phyloP scores from a whole-genome alignment of 176 grass and related monocot species.

The Eremochloa ophiuroides region DNA sequence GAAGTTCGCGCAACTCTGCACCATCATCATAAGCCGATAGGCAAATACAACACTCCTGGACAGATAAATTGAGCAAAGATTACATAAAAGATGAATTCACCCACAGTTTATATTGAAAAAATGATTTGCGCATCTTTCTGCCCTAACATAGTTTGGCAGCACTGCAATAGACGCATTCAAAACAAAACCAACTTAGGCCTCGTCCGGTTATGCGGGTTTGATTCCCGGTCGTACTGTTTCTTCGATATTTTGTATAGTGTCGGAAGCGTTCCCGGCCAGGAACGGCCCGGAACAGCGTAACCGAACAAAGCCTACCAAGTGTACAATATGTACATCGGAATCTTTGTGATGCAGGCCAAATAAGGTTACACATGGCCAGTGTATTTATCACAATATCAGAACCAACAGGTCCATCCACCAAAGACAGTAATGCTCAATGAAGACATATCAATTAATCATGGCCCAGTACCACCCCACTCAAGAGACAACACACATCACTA shows the following conservation, averaged over 20 bases:
- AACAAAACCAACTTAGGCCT: neutral
- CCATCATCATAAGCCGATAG: conserved; percentile 70
- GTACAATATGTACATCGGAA: neutral
- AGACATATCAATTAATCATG: neutral
- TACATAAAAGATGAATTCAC: neutral
- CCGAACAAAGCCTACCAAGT: too few relatives aligned
- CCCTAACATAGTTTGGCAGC: neutral
- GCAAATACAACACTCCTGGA: conserved; percentile 85
- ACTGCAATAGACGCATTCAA: neutral
- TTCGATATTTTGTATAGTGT: too few relatives aligned
- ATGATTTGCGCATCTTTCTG: neutral
- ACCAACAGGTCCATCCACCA: neutral
- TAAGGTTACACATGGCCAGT: neutral
- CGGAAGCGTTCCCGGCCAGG: too few relatives aligned
- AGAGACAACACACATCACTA: neutral
- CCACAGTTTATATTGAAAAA: neutral
- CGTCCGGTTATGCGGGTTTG: too few relatives aligned
- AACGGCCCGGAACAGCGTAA: too few relatives aligned
- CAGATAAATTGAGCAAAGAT: neutral
- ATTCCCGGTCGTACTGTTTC: too few relatives aligned
- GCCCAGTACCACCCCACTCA: neutral
- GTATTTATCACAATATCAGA: neutral
- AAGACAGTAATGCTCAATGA: neutral
- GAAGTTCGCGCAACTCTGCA: conserved; percentile 67
- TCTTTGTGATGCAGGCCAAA: neutral